Base-by-base conservation (phyloP, 495 filamentous ascomycete species). In the Penicillium argentinense region DNA sequence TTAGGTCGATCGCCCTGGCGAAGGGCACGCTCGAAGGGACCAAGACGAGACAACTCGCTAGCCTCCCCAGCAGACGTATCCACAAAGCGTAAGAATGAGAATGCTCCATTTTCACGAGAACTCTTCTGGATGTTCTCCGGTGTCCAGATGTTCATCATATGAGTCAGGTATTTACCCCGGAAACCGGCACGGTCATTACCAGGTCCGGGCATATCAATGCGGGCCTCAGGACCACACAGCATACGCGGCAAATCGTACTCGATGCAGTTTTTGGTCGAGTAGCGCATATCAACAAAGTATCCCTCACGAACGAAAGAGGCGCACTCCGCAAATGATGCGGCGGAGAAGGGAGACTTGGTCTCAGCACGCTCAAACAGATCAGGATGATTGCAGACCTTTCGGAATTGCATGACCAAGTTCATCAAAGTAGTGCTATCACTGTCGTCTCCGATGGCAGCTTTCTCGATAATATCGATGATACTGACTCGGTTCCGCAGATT, bases 401-500 rank as follows among this genome's bases (percentile, higher is more conserved):
- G 84, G 80, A 98, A 98, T 68, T 98, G 95, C 93, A 98, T 98
- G 45, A 98, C 93, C 50, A 98, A 76, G 64, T 97, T 98, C 93
- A 98, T 98, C 60, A 99, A 64, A 13, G 91, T 99, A 11, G 89
- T 89, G 21, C 89, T 92, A 57, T 97, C 95, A 53, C 89, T 83
- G 28, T 99, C 93, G 58, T 96, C 92, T 24, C 95, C 95, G 41
- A 92, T 75, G 4, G 91, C 88, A 9, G 91, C 91, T 77, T 97
- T 97, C 68, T 99, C 93, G 49, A 97, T 95, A 32, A 97, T 79
- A 63, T 99, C 93, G 82, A 97, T 93, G 58, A 99, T 91, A 68
- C 89, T 97, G 60, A 98, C 96, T 66, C 95, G 91, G 67, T 96
- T 96, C 24, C 95, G 81, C 27, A 97, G 68, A 47, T 89, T 95